A percentile compares a stretch with the other conserved stretches of the same genome.
These are phyloP conservation scores for Hymenoscyphus repandus DNA, from an alignment of 2,329 filamentous ascomycete genomes.

Conservation along the genomic window DNA sequence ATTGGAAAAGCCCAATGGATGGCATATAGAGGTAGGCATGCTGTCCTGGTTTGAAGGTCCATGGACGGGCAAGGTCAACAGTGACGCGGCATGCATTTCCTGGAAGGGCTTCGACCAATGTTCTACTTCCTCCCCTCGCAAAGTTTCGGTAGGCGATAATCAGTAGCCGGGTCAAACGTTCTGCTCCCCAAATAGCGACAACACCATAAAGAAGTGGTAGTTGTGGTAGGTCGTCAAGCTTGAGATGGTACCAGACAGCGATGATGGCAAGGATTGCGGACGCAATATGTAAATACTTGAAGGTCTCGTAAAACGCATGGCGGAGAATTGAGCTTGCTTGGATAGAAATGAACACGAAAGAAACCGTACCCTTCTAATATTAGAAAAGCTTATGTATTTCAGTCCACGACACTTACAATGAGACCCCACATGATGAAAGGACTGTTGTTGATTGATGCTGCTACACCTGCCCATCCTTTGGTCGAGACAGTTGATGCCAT, in stretches of 20 bases:
- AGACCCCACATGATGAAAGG: conserved; percentile 54
- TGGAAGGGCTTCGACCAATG: conserved; percentile 68
- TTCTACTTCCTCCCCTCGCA: conserved; percentile 60
- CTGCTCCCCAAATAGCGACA: conserved; percentile 61
- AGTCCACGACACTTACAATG: conserved; percentile 44
- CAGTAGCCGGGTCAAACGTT: conserved; percentile 55
- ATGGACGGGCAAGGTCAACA: conserved; percentile 69
- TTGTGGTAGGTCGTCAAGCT: conserved; percentile 50
- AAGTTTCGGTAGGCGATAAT: conserved; percentile 62
- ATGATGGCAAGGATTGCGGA: conserved; percentile 55
- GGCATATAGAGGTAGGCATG: conserved; percentile 79
- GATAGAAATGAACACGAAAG: conserved; percentile 58
- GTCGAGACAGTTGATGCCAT: conserved; percentile 38
- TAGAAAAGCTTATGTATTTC: conserved; percentile 4
- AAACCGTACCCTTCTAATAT: conserved; percentile 45
- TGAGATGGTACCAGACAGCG: conserved; percentile 62
- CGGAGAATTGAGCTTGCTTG: conserved; percentile 67
- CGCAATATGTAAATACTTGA: conserved; percentile 67
- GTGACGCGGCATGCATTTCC: conserved; percentile 72
- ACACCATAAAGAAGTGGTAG: conserved; percentile 55
- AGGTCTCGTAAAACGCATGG: conserved; percentile 75
- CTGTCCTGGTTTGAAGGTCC: conserved; percentile 69
- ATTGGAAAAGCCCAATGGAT: conserved; percentile 64
- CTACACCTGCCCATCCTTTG: conserved; percentile 45
- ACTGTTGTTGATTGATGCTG: conserved; percentile 32